These are phyloP conservation scores for Magnusiomyces paraingens DNA, from an alignment of 1,139 yeast genomes.

Conservation along the genomic window DNA sequence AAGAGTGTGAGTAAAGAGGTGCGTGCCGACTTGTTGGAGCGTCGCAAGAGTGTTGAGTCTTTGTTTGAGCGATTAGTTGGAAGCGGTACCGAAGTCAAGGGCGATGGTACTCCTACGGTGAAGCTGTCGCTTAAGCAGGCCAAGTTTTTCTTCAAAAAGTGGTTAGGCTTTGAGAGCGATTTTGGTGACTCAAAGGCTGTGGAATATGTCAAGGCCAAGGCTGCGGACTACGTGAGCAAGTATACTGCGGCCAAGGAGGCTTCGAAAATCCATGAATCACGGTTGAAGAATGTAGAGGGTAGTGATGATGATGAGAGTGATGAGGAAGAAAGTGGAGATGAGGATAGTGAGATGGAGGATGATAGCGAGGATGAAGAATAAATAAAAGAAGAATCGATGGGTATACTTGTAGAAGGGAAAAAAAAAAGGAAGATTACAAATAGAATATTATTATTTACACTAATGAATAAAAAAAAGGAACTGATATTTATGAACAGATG, in stretches of 20 bases:
- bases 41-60: constrained; percentile 55
- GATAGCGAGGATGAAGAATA: too few relatives aligned
- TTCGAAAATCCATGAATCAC: background rate
- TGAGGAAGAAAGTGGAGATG: constrained; percentile 1
- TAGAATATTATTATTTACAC: too few relatives aligned
- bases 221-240: constrained; percentile 61
- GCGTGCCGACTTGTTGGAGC: background rate
- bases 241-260: constrained; percentile 3
- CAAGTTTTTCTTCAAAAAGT: constrained; percentile 87
- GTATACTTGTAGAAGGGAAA: too few relatives aligned
- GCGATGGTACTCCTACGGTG: constrained; percentile 29
- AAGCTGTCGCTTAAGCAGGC: constrained; percentile 88
- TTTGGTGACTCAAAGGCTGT: constrained; percentile 61
- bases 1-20: background rate
- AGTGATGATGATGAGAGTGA: constrained; percentile 2
- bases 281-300: background rate
- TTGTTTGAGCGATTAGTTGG: constrained; percentile 61
- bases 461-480: too few relatives aligned
- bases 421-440: too few relatives aligned
- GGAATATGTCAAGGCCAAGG: constrained; percentile 87
- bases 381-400: too few relatives aligned
- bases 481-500: too few relatives aligned
- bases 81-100: constrained; percentile 22
- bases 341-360: background rate
- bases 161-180: constrained; percentile 76